These are phyloP conservation scores for Cercospora sp. DNA, from an alignment of 2,329 filamentous ascomycete species.

Conservation along the genomic window DNA sequence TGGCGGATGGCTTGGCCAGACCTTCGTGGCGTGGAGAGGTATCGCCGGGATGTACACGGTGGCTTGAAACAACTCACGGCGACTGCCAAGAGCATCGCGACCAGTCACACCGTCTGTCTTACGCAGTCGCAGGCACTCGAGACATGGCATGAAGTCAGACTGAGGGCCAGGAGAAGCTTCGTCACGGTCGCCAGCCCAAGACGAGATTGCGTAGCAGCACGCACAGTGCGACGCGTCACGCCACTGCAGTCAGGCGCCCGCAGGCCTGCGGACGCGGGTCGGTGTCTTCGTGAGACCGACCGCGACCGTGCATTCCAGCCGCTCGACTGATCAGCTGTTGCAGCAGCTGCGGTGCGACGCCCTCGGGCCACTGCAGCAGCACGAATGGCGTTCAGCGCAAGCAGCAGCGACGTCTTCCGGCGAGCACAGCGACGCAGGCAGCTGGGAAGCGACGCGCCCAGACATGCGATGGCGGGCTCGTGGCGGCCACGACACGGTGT, in stretches of 20 bases:
- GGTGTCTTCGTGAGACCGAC: neutral
- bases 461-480: neutral
- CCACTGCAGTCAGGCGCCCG: neutral
- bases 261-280: neutral
- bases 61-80: neutral
- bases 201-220: neutral
- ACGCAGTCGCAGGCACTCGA: neutral
- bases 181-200: neutral
- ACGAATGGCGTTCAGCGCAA: neutral
- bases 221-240: neutral
- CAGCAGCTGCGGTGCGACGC: neutral
- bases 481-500: neutral
- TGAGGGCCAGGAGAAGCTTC: neutral
- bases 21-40: neutral
- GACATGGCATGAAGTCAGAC: neutral
- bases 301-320: neutral
- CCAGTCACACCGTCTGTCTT: neutral
- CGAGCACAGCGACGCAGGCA: neutral
- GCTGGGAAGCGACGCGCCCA: neutral
- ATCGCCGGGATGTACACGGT: neutral
- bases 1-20: neutral
- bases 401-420: neutral
- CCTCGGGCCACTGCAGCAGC: neutral
- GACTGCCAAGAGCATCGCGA: neutral
- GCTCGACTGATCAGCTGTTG: neutral